Base-by-base conservation (phyloP, 768 basidiomycete genomes). In the Naganishia vishniacii region DNA sequence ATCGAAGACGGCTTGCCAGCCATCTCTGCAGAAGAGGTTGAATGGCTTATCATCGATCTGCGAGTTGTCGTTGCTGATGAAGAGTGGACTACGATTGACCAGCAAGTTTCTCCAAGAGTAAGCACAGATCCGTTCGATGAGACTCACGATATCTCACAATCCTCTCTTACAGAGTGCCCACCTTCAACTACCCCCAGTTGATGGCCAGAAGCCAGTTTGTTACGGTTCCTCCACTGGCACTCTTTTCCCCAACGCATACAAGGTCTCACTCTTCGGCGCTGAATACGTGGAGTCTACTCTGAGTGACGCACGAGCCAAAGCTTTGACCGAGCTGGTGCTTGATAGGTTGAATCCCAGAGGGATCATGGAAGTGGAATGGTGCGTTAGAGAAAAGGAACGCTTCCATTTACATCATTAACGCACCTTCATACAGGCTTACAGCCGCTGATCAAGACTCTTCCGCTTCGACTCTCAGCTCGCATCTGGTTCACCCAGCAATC, bases 341-440 rank as follows among this genome's bases (percentile, higher is more conserved):
- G 40, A 46, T 42, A 26, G 40, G 18, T 26, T 63, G 16, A 42
- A 63, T 23, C 53, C 53, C 13, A 32, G 53, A 7, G 49, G 41
- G 23, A 32, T 63, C 18, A 45, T 63, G 48, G 62, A 49, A 23
- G 62, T 63, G 23, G 62, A 63, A 28, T 63, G 62, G 62, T 53
- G 42, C 29, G 62, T 63, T 12, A 6, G 9, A 6, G 16, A 16
- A 12, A 20, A 23, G 40, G 28, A 5, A 12, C 7, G 3, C 2
- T 18, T 40, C 16, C 18, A 31, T n/a, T n/a, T 42, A 9, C 23
- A n/a, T 7, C 15, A 32, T 18, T 53, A 32, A 44, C 26, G 18
- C 46, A 7, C 13, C 15, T 13, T 34, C 18, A n/a, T 53, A 26
- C 1, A 63, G 62, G 62, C 40, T 63, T 4, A 49, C 62, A 0